Percentiles rank a stretch among this genome's conserved stretches.
Conservation (phyloP, 805 yeast species). For the Cyberlindnera xishuangbannaensis region DNA sequence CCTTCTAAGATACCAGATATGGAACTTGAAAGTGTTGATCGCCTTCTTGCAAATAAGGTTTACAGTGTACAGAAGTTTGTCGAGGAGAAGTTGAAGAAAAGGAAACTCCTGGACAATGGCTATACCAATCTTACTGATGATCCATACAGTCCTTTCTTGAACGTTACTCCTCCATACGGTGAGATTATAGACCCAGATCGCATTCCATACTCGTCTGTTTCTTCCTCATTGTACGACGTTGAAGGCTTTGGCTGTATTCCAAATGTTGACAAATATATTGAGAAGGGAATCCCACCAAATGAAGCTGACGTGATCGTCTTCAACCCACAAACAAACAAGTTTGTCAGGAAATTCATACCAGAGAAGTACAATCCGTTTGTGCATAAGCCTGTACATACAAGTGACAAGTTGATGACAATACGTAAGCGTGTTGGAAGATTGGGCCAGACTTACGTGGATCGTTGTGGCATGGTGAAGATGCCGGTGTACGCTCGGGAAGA, state of each 20-base stretch:
- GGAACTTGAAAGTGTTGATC: conserved; percentile 78
- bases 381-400: conserved; percentile 27
- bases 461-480: conserved; percentile 47
- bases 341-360: conserved; percentile 24
- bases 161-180: conserved; percentile 50
- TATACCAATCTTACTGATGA: conserved; percentile 86
- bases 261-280: conserved; percentile 20
- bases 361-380: conserved; percentile 34
- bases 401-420: conserved; percentile 47
- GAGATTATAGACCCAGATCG: conserved; percentile 50
- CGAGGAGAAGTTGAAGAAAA: conserved; percentile 69
- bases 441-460: conserved; percentile 67
- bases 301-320: conserved; percentile 28
- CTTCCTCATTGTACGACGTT: conserved; percentile 60
- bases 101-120: conserved; percentile 57
- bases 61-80: conserved; percentile 79
- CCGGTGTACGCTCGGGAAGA: conserved; percentile 23
- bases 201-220: conserved; percentile 75
- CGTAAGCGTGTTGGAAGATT: conserved; percentile 73
- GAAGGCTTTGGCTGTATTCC: conserved; percentile 49
- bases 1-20: conserved; percentile 91
- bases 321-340: conserved; percentile 20
- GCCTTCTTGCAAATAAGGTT: conserved; percentile 67
- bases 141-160: conserved; percentile 75
- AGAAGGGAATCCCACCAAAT: conserved; percentile 19